Evolutionary conservation across 768 basidiomycete genomes (phyloP).

Genomic region (Flagelloscypha sp.): DNA sequence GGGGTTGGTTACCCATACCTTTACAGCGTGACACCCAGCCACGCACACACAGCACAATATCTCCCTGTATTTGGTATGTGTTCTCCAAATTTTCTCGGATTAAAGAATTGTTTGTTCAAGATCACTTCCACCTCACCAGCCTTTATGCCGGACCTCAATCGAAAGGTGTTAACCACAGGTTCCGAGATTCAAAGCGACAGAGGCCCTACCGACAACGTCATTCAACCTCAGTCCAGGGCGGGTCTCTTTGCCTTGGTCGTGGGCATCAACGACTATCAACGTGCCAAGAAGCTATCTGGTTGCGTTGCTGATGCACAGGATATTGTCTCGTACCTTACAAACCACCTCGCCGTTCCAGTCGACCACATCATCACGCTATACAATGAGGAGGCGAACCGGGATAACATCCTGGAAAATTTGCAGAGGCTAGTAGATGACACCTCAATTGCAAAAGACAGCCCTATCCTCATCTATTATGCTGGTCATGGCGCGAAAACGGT

Average conservation of each 20-base stretch:
- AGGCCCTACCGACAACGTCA: too few relatives aligned
- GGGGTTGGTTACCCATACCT: too few relatives aligned
- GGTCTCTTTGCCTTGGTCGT: slow-evolving; percentile 37
- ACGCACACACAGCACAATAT: too few relatives aligned
- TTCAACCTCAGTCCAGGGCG: too few relatives aligned
- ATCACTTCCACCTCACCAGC: too few relatives aligned
- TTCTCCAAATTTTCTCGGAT: too few relatives aligned
- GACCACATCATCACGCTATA: slow-evolving; percentile 28
- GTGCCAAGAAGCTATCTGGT: slow-evolving; percentile 19
- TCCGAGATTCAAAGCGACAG: too few relatives aligned
- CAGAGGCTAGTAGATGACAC: slow-evolving; percentile 11
- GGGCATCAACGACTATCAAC: slow-evolving; percentile 32
- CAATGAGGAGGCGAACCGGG: slow-evolving; percentile 28
- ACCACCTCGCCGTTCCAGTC: slow-evolving; percentile 20
- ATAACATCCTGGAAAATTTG: slow-evolving; percentile 25
- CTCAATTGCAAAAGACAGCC: slow-evolving; percentile 19
- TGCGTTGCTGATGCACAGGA: slow-evolving; percentile 33
- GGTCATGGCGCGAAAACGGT: slow-evolving; percentile 33
- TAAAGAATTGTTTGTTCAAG: too few relatives aligned
- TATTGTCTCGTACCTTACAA: slow-evolving; percentile 25
- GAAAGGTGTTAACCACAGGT: too few relatives aligned
- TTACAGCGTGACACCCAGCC: too few relatives aligned
- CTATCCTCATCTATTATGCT: slow-evolving; percentile 35
- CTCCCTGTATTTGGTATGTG: too few relatives aligned
- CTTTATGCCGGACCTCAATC: too few relatives aligned